Conservation (phyloP, 371 early-diverging fungal species). For the Saksenaea vasiformis region DNA sequence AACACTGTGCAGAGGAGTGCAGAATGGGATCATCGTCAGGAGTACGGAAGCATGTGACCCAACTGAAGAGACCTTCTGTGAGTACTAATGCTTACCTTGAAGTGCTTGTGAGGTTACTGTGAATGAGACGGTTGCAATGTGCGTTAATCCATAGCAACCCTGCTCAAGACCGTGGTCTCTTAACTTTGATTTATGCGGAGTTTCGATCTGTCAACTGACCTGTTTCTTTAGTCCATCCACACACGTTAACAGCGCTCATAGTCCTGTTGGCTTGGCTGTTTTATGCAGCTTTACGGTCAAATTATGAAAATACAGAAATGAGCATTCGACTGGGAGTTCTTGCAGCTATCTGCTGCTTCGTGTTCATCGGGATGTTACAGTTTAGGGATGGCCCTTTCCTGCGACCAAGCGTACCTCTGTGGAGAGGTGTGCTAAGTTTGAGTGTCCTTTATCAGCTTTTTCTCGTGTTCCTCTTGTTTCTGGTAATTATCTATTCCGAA, state of each 20-base stretch:
- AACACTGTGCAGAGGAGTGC: background rate
- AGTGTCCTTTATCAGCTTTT: conserved; percentile 87
- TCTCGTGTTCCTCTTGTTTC: conserved; percentile 88
- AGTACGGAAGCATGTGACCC: background rate
- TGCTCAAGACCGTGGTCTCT: background rate
- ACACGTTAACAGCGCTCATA: conserved; percentile 53
- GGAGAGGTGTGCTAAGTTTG: conserved; percentile 85
- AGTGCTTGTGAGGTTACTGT: background rate
- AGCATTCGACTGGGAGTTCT: conserved; percentile 74
- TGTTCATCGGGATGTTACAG: conserved; percentile 83
- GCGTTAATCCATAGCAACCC: background rate
- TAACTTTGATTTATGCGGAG: conserved; percentile 5
- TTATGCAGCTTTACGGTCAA: conserved; percentile 58
- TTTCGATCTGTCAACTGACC: conserved; percentile 2
- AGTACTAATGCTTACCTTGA: background rate
- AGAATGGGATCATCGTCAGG: background rate
- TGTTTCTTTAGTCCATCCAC: conserved; percentile 46
- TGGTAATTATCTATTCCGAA: conserved; percentile 54
- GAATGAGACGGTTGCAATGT: background rate
- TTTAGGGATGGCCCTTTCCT: conserved; percentile 95
- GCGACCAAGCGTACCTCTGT: conserved; percentile 93
- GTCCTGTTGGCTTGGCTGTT: conserved; percentile 53
- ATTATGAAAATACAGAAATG: conserved; percentile 53
- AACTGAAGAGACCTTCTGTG: background rate
- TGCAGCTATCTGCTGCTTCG: conserved; percentile 72